These are phyloP conservation scores for Phytophthora rubi DNA, from an alignment of 352 stramenopile species.

Conservation along the genomic window DNA sequence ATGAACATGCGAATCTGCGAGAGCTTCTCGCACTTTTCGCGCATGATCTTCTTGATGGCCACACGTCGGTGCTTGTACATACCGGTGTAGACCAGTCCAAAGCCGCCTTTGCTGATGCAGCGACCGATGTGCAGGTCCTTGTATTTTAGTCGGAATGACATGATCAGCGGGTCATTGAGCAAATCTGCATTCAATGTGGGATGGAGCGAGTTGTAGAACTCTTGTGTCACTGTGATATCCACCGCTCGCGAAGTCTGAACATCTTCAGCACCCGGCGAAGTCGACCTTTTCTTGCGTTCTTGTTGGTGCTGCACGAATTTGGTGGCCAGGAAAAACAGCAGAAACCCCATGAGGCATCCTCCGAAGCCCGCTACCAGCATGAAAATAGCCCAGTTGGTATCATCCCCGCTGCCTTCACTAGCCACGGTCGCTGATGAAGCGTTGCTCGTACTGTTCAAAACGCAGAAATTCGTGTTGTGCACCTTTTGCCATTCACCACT, in stretches of 20 bases:
- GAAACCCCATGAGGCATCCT: conserved; percentile 42
- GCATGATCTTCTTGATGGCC: conserved; percentile 52
- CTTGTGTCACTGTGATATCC: conserved; percentile 36
- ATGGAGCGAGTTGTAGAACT: conserved; percentile 52
- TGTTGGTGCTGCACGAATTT: conserved; percentile 23
- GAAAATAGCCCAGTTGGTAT: conserved; percentile 41
- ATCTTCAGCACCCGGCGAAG: conserved; percentile 19
- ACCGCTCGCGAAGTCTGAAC: conserved; percentile 27
- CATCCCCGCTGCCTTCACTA: conserved; percentile 3
- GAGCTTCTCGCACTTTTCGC: conserved; percentile 41
- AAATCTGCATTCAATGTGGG: conserved; percentile 42
- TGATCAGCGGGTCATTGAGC: conserved; percentile 46
- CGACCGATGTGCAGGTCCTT: conserved; percentile 43
- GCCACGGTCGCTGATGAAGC: conserved; percentile 27
- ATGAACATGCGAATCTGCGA: conserved; percentile 49
- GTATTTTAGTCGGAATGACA: conserved; percentile 46
- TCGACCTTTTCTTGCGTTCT: conserved; percentile 20
- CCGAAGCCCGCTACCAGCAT: conserved; percentile 41
- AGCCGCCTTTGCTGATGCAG: conserved; percentile 54
- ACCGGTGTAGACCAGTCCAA: conserved; percentile 50
- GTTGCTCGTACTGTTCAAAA: conserved; percentile 37
- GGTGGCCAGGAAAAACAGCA: conserved; percentile 43
- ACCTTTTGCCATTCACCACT: conserved; percentile 34
- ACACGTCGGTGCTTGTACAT: conserved; percentile 44
- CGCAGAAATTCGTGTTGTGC: conserved; percentile 48